Evolutionary conservation across 352 stramenopile genomes (phyloP).

Genomic region (Globisporangium spiculum): DNA sequence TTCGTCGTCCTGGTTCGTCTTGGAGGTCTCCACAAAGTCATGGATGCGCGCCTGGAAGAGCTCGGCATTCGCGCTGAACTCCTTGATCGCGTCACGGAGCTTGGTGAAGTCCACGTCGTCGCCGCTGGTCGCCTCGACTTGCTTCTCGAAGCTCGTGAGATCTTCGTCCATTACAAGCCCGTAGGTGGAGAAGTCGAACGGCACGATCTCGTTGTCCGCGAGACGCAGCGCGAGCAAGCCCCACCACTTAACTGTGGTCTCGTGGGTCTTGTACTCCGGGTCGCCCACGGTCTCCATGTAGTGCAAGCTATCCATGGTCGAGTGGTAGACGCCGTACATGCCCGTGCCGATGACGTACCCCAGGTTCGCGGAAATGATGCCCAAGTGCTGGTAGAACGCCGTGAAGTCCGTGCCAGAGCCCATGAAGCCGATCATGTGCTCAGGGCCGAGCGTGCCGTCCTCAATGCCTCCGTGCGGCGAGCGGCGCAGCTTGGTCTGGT

Average conservation of each 20-base stretch:
- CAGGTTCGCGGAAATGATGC: conserved; percentile 73
- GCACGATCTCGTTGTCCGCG: conserved; percentile 47
- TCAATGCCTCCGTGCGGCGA: conserved; percentile 8
- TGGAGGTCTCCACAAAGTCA: conserved; percentile 13
- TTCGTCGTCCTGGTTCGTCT: not conserved
- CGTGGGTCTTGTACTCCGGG: conserved; percentile 55
- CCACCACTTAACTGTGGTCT: conserved; percentile 56
- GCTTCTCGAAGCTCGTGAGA: conserved; percentile 26
- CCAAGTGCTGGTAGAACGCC: conserved; percentile 77
- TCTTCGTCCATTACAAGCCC: conserved; percentile 52
- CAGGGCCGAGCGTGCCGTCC: conserved; percentile 27
- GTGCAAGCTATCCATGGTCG: conserved; percentile 77
- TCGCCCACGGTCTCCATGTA: conserved; percentile 66
- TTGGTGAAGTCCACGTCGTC: conserved; percentile 29
- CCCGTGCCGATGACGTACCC: conserved; percentile 31
- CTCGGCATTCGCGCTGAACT: conserved; percentile 32
- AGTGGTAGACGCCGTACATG: conserved; percentile 83
- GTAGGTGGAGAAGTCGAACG: conserved; percentile 71
- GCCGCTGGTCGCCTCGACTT: conserved; percentile 19
- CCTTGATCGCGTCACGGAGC: conserved; percentile 39
- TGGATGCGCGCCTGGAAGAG: conserved; percentile 25
- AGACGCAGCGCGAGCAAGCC: conserved; percentile 58
- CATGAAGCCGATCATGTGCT: conserved; percentile 44
- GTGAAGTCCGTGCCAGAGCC: conserved; percentile 68
- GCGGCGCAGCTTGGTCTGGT: conserved; percentile 28